phyloP scores from a whole-genome alignment of 768 basidiomycete species.

The Paxillus rubicundulus region DNA sequence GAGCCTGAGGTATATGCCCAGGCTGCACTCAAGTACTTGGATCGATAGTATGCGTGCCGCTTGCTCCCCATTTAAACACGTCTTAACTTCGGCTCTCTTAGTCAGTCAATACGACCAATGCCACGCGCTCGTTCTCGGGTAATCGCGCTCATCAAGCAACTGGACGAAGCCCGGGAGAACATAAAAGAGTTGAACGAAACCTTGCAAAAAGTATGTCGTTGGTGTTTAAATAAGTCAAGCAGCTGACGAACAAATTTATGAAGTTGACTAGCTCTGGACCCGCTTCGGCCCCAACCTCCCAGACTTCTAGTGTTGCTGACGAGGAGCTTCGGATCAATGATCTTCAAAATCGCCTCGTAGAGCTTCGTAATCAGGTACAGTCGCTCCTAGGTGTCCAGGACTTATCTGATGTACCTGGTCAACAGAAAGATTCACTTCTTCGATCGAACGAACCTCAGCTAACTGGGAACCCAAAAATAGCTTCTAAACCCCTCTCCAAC shows the following conservation, averaged over 20 bases:
- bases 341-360: conserved; percentile 40
- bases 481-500: conserved; percentile 12
- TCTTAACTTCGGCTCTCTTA: conserved; percentile 36
- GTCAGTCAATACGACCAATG: conserved; percentile 48
- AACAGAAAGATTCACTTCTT: conserved; percentile 30
- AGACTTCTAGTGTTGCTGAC: conserved; percentile 30
- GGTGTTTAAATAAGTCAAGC: conserved; percentile 3
- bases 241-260: background rate
- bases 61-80: conserved; percentile 11
- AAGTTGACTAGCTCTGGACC: conserved; percentile 18
- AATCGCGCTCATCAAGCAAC: conserved; percentile 36
- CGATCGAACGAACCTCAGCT: conserved; percentile 18
- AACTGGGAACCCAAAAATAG: conserved; percentile 8
- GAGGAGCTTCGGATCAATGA: conserved; percentile 45
- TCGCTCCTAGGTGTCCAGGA: conserved; percentile 1
- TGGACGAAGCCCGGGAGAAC: conserved; percentile 37
- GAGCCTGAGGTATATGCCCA: conserved; percentile 76
- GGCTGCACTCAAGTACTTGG: conserved; percentile 74
- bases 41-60: conserved; percentile 60
- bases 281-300: conserved; percentile 19
- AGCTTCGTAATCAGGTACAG: conserved; percentile 39
- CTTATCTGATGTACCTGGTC: background rate
- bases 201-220: conserved; percentile 39
- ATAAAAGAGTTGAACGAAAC: conserved; percentile 35
- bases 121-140: conserved; percentile 46